Evolutionary conservation across 2,329 filamentous ascomycete genomes (phyloP).

Genomic region (Monilinia fructicola): DNA sequence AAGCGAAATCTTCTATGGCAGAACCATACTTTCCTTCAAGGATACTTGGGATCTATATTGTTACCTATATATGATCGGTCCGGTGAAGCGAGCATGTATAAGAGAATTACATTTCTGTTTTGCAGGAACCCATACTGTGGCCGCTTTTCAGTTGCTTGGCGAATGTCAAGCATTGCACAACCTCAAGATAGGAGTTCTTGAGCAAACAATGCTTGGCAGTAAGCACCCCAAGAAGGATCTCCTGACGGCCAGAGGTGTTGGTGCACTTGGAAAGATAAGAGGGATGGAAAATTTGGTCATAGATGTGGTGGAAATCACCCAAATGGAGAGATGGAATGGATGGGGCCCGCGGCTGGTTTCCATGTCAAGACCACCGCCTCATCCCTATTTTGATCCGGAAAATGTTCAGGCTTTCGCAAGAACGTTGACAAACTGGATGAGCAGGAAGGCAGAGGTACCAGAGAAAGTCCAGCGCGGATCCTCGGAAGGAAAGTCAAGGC

Average conservation of each 20-base stretch:
- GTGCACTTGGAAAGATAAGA: slow-evolving; percentile 3
- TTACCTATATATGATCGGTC: slow-evolving; percentile 10
- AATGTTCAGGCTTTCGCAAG: neutral
- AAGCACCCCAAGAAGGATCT: neutral
- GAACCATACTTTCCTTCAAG: neutral
- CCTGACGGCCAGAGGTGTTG: neutral
- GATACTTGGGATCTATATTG: neutral
- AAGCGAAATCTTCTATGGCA: neutral
- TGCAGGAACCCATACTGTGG: neutral
- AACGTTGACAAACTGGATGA: slow-evolving; percentile 4
- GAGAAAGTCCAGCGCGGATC: neutral
- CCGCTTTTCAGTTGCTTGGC: slow-evolving; percentile 9
- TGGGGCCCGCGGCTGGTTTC: neutral
- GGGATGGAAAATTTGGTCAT: slow-evolving; percentile 6
- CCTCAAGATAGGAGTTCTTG: neutral
- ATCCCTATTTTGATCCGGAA: slow-evolving; percentile 3
- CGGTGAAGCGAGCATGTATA: neutral
- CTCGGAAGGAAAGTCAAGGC: no score
- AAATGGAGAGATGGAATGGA: no score
- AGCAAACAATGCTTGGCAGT: neutral
- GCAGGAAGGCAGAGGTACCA: neutral
- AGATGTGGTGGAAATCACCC: neutral
- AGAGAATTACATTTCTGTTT: neutral
- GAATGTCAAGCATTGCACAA: slow-evolving; percentile 7
- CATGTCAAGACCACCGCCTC: neutral